Conservation (phyloP, 192 early-diverging fungal species). For the Podila verticillata region DNA sequence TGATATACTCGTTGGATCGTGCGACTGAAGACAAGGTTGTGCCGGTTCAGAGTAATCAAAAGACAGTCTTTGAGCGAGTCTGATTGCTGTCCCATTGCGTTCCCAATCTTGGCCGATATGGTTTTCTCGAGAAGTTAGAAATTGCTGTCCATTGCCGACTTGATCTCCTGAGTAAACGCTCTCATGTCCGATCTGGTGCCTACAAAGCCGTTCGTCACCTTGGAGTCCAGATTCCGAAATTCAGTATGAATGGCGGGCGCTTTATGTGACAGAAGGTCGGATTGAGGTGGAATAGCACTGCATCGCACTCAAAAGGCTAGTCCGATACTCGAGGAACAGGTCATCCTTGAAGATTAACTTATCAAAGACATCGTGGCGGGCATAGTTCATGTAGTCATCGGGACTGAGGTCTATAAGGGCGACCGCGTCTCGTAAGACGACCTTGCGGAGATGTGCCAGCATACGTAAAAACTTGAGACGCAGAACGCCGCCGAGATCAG, state of each 20-base stretch:
- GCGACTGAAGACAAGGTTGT: neutral
- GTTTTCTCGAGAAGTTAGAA: neutral
- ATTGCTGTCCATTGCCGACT: constrained; percentile 4
- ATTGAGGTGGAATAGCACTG: neutral
- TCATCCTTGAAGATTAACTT: neutral
- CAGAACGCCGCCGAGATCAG: neutral
- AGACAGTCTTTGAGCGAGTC: neutral
- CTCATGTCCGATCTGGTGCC: neutral
- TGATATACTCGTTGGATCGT: neutral
- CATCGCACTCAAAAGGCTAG: neutral
- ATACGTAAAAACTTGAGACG: constrained; percentile 3
- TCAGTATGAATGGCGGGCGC: constrained; percentile 3
- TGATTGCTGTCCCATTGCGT: neutral
- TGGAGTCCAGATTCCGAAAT: constrained; percentile 1
- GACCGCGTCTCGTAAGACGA: neutral
- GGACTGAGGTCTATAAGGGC: neutral
- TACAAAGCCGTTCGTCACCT: constrained; percentile 6
- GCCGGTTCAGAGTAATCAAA: neutral
- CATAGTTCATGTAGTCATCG: neutral
- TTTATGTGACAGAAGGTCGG: constrained; percentile 5
- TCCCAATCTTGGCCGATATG: neutral
- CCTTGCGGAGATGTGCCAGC: neutral
- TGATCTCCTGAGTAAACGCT: neutral
- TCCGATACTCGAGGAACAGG: neutral
- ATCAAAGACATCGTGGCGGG: constrained; percentile 8